Evolutionary conservation across 805 yeast species (phyloP).

Genomic region (Sugiyamaella smithiae): DNA sequence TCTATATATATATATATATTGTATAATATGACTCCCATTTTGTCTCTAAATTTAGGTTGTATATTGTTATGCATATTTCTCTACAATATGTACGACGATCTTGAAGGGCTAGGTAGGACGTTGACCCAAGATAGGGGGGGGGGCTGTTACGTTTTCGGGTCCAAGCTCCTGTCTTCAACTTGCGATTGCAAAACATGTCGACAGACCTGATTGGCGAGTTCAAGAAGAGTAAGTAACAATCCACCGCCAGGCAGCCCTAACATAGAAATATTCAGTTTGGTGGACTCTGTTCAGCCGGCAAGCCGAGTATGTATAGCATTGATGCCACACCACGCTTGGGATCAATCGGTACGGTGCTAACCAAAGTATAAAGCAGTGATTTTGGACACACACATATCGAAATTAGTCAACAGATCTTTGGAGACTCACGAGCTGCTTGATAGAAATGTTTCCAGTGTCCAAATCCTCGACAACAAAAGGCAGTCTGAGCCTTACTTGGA

Average conservation of each 20-base stretch:
- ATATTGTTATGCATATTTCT: no score
- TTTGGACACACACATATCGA: conserved; percentile 29
- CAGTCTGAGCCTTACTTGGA: conserved; percentile 63
- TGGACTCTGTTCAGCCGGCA: conserved; percentile 43
- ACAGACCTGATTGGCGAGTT: conserved; percentile 18
- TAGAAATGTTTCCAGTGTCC: conserved; percentile 40
- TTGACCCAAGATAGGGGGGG: no score
- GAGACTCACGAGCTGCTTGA: conserved; percentile 41
- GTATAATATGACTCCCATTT: no score
- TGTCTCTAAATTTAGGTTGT: no score
- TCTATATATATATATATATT: no score
- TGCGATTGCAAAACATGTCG: conserved; percentile 15
- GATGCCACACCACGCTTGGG: neutral
- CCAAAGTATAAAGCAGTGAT: conserved; percentile 40
- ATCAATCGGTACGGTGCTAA: no score
- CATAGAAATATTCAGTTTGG: conserved; percentile 32
- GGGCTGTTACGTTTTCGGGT: no score
- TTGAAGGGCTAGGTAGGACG: no score
- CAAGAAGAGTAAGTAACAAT: conserved; percentile 16
- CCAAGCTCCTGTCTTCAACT: no score
- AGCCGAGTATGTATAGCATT: conserved; percentile 16
- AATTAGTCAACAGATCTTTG: conserved; percentile 27
- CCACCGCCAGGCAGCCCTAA: neutral
- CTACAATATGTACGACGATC: no score
- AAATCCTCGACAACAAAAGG: conserved; percentile 52